Conservation (phyloP, 2,329 filamentous ascomycete species). For the Zelopaecilomyces penicillatus region DNA sequence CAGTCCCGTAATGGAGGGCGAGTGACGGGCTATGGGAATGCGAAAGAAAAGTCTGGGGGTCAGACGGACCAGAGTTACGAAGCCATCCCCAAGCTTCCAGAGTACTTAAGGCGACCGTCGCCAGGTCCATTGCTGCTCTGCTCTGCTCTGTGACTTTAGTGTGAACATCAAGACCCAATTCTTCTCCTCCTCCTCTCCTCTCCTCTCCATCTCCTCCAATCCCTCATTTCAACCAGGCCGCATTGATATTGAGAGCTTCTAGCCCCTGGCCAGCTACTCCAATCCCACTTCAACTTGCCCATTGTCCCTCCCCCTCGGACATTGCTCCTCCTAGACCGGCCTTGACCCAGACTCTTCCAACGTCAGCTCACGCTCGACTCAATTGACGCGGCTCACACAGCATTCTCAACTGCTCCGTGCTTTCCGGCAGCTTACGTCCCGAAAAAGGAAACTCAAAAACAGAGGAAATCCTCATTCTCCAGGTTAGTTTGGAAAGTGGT, state of each 20-base stretch:
- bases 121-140: constrained; percentile 1
- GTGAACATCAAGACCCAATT: not conserved
- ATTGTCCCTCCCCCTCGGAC: no score
- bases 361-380: no score
- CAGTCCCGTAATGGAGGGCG: constrained; percentile 6
- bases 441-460: no score
- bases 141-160: constrained; percentile 1
- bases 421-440: no score
- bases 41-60: not conserved
- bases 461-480: no score
- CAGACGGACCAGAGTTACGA: constrained; percentile 4
- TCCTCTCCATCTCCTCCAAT: not conserved
- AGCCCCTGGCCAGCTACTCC: not conserved
- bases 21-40: constrained; percentile 5
- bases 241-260: not conserved
- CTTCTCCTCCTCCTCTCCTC: not conserved
- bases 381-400: no score
- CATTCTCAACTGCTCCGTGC: no score
- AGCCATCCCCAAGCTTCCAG: constrained; percentile 2
- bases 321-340: no score
- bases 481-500: no score
- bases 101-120: constrained; percentile 9
- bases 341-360: no score
- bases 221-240: not conserved
- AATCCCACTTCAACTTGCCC: no score